These are phyloP conservation scores for Leccinum fuscescens DNA, from an alignment of 1,284 basidiomycete genomes.

Conservation along the genomic window DNA sequence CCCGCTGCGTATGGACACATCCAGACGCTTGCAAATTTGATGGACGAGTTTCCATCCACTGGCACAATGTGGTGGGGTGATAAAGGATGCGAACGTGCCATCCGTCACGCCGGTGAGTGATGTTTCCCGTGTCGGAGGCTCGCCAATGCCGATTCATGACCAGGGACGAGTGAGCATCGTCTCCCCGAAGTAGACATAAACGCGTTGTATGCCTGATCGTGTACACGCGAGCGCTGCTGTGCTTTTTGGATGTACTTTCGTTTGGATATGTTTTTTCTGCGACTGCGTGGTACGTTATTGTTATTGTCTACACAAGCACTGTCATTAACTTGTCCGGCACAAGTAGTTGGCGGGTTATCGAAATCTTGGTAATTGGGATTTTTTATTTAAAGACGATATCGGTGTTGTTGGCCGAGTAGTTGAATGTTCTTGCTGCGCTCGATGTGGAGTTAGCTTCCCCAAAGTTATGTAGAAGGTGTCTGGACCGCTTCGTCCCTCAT, in stretches of 20 bases:
- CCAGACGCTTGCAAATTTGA: too few species aligned
- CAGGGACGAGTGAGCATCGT: conserved; percentile 26
- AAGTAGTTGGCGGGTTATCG: background rate
- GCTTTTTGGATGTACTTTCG: background rate
- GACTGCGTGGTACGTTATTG: background rate
- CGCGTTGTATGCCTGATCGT: conserved; percentile 21
- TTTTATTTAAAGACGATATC: background rate
- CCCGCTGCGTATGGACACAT: too few species aligned
- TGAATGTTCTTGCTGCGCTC: conserved; percentile 6
- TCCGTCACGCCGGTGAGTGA: too few species aligned
- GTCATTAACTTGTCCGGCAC: background rate
- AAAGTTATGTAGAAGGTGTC: background rate
- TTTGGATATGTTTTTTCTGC: background rate
- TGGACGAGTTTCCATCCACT: too few species aligned
- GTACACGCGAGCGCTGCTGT: background rate
- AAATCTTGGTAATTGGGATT: background rate
- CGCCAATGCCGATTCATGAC: background rate
- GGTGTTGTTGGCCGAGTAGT: background rate
- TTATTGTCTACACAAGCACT: background rate
- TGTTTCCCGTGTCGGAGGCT: background rate
- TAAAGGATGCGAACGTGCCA: too few species aligned
- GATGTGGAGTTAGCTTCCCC: conserved; percentile 10
- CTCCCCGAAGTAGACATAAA: conserved; percentile 25
- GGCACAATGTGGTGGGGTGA: too few species aligned
- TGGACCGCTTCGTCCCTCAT: background rate